Conservation (phyloP, 345 rosid genomes). For the Balakata baccata region DNA sequence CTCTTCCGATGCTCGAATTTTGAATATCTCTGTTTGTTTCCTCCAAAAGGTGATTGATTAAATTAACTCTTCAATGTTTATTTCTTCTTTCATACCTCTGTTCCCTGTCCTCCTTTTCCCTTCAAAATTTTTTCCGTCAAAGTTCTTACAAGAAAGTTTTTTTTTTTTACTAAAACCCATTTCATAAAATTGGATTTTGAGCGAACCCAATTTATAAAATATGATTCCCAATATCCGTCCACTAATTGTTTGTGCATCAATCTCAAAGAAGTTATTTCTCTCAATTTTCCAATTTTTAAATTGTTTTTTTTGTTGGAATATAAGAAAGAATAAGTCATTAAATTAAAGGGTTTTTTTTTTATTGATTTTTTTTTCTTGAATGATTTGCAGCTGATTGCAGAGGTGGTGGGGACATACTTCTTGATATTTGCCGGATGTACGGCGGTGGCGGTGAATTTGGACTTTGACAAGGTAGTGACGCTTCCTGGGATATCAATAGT, state of each 20-base stretch:
- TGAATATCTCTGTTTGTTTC: slow-evolving; percentile 60
- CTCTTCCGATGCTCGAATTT: slow-evolving; percentile 32
- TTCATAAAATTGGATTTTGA: neutral
- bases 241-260: neutral
- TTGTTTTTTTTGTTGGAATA: neutral
- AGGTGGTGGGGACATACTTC: slow-evolving; percentile 78
- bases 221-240: neutral
- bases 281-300: too few relatives aligned
- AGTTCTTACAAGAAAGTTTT: neutral
- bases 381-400: slow-evolving; percentile 60
- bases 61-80: neutral
- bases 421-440: slow-evolving; percentile 88
- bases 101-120: neutral
- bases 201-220: neutral
- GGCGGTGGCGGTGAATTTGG: slow-evolving; percentile 64
- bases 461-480: slow-evolving; percentile 61
- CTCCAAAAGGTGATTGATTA: slow-evolving; percentile 56
- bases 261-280: neutral
- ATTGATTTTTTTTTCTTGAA: neutral
- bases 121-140: neutral
- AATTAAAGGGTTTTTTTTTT: neutral
- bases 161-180: neutral
- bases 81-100: neutral
- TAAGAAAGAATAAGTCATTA: too few relatives aligned
- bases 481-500: slow-evolving; percentile 69